Conservation (phyloP, 1,284 basidiomycete genomes). For the Malassezia sympodialis region DNA sequence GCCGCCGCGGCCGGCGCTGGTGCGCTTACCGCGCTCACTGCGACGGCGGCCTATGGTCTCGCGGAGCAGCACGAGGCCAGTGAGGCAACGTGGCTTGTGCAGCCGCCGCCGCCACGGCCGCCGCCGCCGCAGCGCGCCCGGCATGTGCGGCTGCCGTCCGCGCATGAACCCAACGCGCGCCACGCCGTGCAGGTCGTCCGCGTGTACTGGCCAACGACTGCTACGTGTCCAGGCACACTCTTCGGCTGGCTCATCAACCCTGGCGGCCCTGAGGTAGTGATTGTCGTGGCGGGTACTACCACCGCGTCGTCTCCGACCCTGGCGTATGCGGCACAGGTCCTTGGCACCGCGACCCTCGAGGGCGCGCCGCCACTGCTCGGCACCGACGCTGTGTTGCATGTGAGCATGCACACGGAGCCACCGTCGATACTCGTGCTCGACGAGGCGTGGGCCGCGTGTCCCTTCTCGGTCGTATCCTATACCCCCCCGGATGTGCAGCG, state of each 20-base stretch:
- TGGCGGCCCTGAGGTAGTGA: neutral
- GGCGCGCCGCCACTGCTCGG: neutral
- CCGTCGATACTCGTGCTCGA: neutral
- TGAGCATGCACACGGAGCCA: neutral
- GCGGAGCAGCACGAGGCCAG: neutral
- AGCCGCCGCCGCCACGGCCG: neutral
- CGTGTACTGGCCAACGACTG: neutral
- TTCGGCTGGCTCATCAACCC: neutral
- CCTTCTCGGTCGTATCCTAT: neutral
- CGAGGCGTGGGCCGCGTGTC: neutral
- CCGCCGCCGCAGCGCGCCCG: neutral
- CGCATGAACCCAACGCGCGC: neutral
- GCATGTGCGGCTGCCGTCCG: neutral
- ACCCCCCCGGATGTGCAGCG: slow-evolving; percentile 3
- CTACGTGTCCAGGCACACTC: neutral
- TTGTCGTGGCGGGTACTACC: neutral
- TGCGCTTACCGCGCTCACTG: neutral
- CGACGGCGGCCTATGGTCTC: neutral
- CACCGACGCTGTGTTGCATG: neutral
- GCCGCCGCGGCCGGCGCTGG: neutral
- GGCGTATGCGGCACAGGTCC: neutral
- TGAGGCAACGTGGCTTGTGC: neutral
- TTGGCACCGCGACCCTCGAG: neutral
- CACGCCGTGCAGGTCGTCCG: neutral
- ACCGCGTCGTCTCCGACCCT: neutral